A percentile compares a stretch with the other conserved stretches of the same genome.
Conservation (phyloP, 768 basidiomycete species). For the Lyophyllum atratum region DNA sequence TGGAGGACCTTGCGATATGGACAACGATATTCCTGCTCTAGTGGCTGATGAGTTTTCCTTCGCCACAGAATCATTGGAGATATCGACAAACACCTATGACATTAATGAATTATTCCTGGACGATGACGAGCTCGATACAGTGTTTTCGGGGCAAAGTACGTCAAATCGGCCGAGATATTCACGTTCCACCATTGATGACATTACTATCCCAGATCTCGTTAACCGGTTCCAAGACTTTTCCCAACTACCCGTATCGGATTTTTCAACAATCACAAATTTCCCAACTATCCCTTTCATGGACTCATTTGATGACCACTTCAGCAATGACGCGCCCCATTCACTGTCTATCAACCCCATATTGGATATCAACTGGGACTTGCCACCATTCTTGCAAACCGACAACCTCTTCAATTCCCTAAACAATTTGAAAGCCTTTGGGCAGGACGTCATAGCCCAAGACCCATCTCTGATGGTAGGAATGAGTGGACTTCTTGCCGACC, state of each 20-base stretch:
- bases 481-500: background rate
- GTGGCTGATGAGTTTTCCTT: background rate
- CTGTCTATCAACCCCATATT: background rate
- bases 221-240: background rate
- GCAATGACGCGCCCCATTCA: background rate
- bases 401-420: background rate
- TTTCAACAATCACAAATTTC: conserved; percentile 4
- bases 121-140: conserved; percentile 1
- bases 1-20: background rate
- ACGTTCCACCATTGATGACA: background rate
- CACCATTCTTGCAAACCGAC: background rate
- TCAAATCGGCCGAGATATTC: background rate
- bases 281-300: background rate
- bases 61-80: background rate
- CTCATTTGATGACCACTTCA: background rate
- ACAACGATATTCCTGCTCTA: background rate
- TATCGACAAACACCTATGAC: conserved; percentile 1
- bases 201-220: background rate
- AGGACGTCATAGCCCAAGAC: background rate
- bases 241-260: background rate
- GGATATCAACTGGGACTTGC: background rate
- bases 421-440: background rate
- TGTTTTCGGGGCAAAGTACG: background rate
- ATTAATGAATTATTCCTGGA: conserved; percentile 9
- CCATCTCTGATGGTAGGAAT: background rate